Conservation (phyloP, 345 rosid genomes). For the Moricandia moricandioides region DNA sequence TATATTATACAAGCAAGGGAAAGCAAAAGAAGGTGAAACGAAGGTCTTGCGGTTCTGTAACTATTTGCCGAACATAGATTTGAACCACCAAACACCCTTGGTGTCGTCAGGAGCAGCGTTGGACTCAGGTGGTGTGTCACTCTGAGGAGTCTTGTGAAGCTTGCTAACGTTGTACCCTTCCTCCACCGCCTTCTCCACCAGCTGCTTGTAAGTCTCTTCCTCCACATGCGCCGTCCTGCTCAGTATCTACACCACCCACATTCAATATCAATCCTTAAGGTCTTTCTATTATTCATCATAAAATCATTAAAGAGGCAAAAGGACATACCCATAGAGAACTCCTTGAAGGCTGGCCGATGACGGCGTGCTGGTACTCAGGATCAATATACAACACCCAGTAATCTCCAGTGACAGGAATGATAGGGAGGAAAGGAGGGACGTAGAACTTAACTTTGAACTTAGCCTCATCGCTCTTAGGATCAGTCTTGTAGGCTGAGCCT, state of each 20-base stretch:
- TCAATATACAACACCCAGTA: slow-evolving; percentile 81
- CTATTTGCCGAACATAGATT: slow-evolving; percentile 61
- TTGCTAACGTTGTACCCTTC: slow-evolving; percentile 72
- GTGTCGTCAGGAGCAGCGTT: slow-evolving; percentile 51
- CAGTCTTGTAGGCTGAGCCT: slow-evolving; percentile 73
- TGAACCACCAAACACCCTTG: slow-evolving; percentile 93
- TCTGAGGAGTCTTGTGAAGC: slow-evolving; percentile 76
- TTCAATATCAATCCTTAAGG: background rate
- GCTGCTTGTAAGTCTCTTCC: slow-evolving; percentile 55
- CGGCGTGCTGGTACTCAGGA: slow-evolving; percentile 59
- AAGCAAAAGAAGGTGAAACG: background rate
- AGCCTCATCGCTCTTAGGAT: slow-evolving; percentile 76
- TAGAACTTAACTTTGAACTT: slow-evolving; percentile 89
- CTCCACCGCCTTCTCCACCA: slow-evolving; percentile 58
- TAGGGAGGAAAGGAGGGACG: slow-evolving; percentile 82
- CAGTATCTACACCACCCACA: slow-evolving; percentile 48
- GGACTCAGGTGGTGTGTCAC: slow-evolving; percentile 56
- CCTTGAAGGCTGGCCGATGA: slow-evolving; percentile 72
- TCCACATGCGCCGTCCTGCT: slow-evolving; percentile 59
- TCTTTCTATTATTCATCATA: background rate
- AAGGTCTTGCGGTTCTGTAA: background rate
- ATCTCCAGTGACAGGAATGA: slow-evolving; percentile 74
- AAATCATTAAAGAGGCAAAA: background rate
- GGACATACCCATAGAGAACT: slow-evolving; percentile 68
- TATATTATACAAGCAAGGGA: slow-evolving; percentile 4